Evolutionary conservation across 2,329 filamentous ascomycete species (phyloP).

Genomic region (Domatiomyces catenatus): DNA sequence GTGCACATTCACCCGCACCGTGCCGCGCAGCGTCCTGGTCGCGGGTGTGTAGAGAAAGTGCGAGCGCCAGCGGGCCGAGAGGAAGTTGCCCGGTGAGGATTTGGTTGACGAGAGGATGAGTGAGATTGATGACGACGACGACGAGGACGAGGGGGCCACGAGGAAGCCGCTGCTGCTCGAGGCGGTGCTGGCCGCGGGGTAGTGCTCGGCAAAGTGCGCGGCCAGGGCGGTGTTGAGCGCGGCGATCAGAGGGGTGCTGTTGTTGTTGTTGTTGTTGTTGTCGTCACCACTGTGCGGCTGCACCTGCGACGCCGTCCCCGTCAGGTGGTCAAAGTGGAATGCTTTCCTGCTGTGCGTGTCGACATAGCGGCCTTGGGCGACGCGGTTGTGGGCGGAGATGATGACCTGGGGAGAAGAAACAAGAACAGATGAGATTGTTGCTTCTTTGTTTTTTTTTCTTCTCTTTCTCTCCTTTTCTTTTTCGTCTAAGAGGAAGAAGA

Average conservation of each 20-base stretch:
- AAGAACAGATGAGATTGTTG: too few relatives aligned
- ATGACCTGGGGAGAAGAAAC: too few relatives aligned
- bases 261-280: constrained; percentile 44
- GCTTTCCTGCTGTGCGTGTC: constrained; percentile 78
- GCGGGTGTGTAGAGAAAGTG: constrained; percentile 64
- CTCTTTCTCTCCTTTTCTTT: too few relatives aligned
- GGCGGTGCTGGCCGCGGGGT: constrained; percentile 59
- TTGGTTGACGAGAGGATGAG: constrained; percentile 85
- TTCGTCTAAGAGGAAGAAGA: neutral
- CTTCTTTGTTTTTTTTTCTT: too few relatives aligned
- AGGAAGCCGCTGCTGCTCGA: neutral
- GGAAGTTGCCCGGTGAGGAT: constrained; percentile 96
- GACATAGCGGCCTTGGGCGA: constrained; percentile 72
- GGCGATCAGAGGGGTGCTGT: constrained; percentile 36
- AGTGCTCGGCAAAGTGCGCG: constrained; percentile 74
- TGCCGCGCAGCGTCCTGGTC: constrained; percentile 55
- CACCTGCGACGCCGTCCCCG: constrained; percentile 69
- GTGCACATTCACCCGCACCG: constrained; percentile 86
- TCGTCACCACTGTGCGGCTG: constrained; percentile 70
- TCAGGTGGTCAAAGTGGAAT: constrained; percentile 73
- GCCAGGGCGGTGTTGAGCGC: constrained; percentile 65
- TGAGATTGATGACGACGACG: constrained; percentile 55
- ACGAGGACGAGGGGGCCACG: constrained; percentile 58
- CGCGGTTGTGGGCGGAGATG: constrained; percentile 70
- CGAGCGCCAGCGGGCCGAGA: constrained; percentile 95